A percentile compares a stretch with the other conserved stretches of the same genome.
phyloP scores from a whole-genome alignment of 2,329 filamentous ascomycete species.

The Dothiorella sarmentorum region DNA sequence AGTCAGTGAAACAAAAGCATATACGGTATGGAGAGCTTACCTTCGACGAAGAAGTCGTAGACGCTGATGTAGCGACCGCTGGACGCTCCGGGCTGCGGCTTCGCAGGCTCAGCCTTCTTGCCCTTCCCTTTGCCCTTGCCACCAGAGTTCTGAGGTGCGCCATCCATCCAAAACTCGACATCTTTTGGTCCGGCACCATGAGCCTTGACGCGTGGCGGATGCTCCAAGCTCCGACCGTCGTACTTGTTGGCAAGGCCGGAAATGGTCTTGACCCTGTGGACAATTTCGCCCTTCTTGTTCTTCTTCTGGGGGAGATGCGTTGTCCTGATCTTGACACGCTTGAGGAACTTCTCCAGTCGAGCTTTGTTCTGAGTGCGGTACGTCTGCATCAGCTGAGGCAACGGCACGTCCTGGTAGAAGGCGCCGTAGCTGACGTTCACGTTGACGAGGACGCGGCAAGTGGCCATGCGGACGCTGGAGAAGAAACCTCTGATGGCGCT shows the following conservation, averaged over 20 bases:
- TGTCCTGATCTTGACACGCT: constrained; percentile 36
- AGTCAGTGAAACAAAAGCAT: no score
- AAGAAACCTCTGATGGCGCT: constrained; percentile 60
- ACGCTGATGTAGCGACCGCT: constrained; percentile 10
- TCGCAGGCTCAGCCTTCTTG: neutral
- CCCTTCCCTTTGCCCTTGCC: neutral
- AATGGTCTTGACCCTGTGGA: constrained; percentile 40
- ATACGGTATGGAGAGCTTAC: no score
- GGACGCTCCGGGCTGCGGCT: neutral
- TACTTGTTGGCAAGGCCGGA: constrained; percentile 33
- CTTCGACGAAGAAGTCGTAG: constrained; percentile 13
- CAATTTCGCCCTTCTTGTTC: constrained; percentile 32
- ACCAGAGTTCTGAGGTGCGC: neutral
- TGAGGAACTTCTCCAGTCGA: constrained; percentile 37
- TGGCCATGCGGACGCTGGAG: constrained; percentile 58
- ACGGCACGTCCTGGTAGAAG: constrained; percentile 51
- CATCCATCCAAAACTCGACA: constrained; percentile 14
- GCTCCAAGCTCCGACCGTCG: constrained; percentile 30
- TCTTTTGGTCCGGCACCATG: constrained; percentile 1
- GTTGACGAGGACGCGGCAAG: constrained; percentile 58
- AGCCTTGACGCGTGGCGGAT: constrained; percentile 23
- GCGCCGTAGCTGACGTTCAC: constrained; percentile 60
- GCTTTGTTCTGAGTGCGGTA: constrained; percentile 14
- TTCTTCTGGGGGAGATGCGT: constrained; percentile 37
- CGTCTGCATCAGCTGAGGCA: constrained; percentile 35